These are phyloP conservation scores for Triticum timopheevii DNA, from an alignment of 176 grass and related monocot species.

Conservation along the genomic window DNA sequence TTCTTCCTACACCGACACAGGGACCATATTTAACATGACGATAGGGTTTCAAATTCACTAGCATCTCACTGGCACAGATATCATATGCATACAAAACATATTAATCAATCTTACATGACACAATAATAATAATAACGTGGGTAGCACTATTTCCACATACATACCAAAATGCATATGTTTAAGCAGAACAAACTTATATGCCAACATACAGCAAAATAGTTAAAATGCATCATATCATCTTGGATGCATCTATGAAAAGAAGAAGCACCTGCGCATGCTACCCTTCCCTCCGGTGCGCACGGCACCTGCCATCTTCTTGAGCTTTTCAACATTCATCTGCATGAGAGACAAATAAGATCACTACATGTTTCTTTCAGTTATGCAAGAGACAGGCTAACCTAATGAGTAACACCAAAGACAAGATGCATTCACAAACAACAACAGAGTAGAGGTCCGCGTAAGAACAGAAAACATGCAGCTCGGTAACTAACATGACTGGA, in stretches of 20 bases:
- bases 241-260: not conserved
- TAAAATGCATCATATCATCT: not conserved
- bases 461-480: not conserved
- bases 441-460: not conserved
- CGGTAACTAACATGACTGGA: not conserved
- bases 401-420: not conserved
- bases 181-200: not conserved
- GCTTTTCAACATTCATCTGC: constrained; percentile 84
- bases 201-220: not conserved
- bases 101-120: not conserved
- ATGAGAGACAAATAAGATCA: constrained; percentile 33
- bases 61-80: not conserved
- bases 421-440: not conserved
- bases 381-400: not conserved
- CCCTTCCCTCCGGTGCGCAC: constrained; percentile 91
- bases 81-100: not conserved
- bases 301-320: constrained; percentile 88
- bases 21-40: not conserved
- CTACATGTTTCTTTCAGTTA: not conserved
- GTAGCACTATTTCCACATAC: not conserved
- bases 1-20: constrained; percentile 77
- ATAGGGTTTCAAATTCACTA: not conserved
- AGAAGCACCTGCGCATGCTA: constrained; percentile 79
- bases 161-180: not conserved
- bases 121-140: not conserved